Conservation (phyloP, 148 eudicot species). For the Rhododendron williamsianum region DNA sequence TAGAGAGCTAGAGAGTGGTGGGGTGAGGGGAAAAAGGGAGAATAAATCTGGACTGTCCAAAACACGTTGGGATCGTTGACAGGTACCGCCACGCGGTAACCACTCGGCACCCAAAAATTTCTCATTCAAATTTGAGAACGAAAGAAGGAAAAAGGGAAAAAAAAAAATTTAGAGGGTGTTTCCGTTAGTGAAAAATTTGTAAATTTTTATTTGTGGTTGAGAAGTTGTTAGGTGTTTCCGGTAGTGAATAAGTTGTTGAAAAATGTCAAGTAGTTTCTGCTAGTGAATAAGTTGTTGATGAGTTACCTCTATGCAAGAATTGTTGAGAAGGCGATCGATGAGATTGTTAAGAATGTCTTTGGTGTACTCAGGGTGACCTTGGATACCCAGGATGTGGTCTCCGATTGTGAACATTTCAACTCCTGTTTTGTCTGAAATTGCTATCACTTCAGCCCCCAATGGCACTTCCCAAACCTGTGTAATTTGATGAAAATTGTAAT, state of each 20-base stretch:
- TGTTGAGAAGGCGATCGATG: conserved; percentile 43
- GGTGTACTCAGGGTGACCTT: conserved; percentile 86
- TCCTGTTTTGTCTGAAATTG: conserved; percentile 59
- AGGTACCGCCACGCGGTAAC: too few relatives aligned
- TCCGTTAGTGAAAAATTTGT: background rate
- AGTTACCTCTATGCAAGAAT: conserved; percentile 26
- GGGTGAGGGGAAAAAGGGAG: too few relatives aligned
- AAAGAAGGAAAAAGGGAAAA: background rate
- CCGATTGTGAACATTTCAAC: conserved; percentile 71
- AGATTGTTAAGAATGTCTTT: conserved; percentile 55
- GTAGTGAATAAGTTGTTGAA: too few relatives aligned
- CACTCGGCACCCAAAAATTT: background rate
- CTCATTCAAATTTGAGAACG: background rate
- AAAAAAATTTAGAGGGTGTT: background rate
- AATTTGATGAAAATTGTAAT: background rate
- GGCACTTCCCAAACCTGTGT: conserved; percentile 63
- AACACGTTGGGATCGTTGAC: too few relatives aligned
- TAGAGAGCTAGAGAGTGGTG: too few relatives aligned
- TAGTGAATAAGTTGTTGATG: too few relatives aligned
- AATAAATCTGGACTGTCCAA: too few relatives aligned
- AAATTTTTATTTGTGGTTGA: too few relatives aligned
- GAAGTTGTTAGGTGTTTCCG: too few relatives aligned
- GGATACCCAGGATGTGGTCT: conserved; percentile 62
- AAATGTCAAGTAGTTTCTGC: too few relatives aligned
- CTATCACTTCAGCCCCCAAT: conserved; percentile 48